Base-by-base conservation (phyloP, 2,329 filamentous ascomycete species). In the Aspergillus glaucus region DNA sequence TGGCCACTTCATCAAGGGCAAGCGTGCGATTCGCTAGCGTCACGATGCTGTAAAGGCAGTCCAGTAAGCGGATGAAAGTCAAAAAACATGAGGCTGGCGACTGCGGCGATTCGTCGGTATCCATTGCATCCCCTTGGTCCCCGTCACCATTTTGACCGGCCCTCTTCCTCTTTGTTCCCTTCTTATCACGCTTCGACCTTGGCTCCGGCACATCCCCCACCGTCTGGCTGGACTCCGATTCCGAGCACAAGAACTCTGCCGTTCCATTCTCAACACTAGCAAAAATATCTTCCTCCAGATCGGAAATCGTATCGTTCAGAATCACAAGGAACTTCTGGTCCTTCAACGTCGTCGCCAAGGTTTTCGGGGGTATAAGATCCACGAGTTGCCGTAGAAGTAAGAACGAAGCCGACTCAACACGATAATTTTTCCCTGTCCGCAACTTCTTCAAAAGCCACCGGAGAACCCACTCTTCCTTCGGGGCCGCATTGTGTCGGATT, bases 291-390 rank as follows among this genome's bases (percentile, higher is more conserved):
- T 65, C 61, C 43, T 63, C 60, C 54, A 72, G 54, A 45, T 89
- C 85, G 43, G 80, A 75, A 43, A 90, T 68, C 0, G 84, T 80
- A 57, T 81, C 79, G 57, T 84, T 81, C 39, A 94, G 64, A 8
- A 88, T 79, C 1, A 71, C 68, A 30, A 87, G 69, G 46, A 94
- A 88, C 42, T 81, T 78, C 49, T 84, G 77, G 50, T 90, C 84
- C 19, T 81, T 82, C 6, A 95, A 75, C 3, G 86, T 82, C 50
- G 83, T 82, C 7, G 87, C 86, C 21, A 88, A 74, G 9, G 81
- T 84, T 42, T 86, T 83, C 0, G 82, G 72, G 0, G 87, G 84
- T 15, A 92, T 80, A n/a, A 81, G 76, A 58, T 84, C 82, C 46
- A 86, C 74, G 1, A 88, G 72, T 74, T 82, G 82, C 69, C 80